A percentile compares a stretch with the other conserved stretches of the same genome.
Conservation (phyloP, 1,284 basidiomycete genomes). For the Phellopilus nigrolimitatus region DNA sequence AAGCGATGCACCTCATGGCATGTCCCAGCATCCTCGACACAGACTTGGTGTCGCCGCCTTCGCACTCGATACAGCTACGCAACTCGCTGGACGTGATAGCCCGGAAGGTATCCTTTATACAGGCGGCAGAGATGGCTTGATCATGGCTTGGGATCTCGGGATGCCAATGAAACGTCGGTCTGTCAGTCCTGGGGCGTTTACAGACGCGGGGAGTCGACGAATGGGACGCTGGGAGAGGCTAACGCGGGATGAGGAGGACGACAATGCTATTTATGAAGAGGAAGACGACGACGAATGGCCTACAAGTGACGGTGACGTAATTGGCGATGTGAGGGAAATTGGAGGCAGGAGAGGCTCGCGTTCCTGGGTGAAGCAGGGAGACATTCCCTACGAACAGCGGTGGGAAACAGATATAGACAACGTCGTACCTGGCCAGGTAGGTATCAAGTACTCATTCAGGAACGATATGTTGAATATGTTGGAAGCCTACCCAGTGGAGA, state of each 20-base stretch:
- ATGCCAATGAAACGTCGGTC: constrained; percentile 51
- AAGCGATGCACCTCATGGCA: constrained; percentile 23
- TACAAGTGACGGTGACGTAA: constrained; percentile 63
- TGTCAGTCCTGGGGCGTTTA: constrained; percentile 32
- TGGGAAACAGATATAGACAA: constrained; percentile 71
- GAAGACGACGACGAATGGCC: constrained; percentile 41
- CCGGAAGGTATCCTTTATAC: constrained; percentile 94
- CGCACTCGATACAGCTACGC: constrained; percentile 81
- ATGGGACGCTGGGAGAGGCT: constrained; percentile 63
- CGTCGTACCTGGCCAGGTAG: constrained; percentile 44
- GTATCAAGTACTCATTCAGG: constrained; percentile 24
- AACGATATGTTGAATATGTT: not conserved
- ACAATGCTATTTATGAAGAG: constrained; percentile 44
- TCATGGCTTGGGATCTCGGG: constrained; percentile 88
- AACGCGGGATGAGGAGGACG: constrained; percentile 68
- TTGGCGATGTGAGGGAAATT: constrained; percentile 61
- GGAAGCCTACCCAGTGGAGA: constrained; percentile 61
- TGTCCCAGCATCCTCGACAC: constrained; percentile 64
- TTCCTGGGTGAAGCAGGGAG: constrained; percentile 26
- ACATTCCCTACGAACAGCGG: constrained; percentile 61
- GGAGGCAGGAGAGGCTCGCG: constrained; percentile 33
- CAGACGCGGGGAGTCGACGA: constrained; percentile 27
- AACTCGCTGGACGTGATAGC: constrained; percentile 50
- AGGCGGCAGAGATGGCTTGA: constrained; percentile 87
- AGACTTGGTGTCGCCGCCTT: constrained; percentile 84